Percentiles rank a stretch among this genome's conserved stretches.
Evolutionary conservation across 768 basidiomycete species (phyloP).

Genomic region (Lentinula lateritia): DNA sequence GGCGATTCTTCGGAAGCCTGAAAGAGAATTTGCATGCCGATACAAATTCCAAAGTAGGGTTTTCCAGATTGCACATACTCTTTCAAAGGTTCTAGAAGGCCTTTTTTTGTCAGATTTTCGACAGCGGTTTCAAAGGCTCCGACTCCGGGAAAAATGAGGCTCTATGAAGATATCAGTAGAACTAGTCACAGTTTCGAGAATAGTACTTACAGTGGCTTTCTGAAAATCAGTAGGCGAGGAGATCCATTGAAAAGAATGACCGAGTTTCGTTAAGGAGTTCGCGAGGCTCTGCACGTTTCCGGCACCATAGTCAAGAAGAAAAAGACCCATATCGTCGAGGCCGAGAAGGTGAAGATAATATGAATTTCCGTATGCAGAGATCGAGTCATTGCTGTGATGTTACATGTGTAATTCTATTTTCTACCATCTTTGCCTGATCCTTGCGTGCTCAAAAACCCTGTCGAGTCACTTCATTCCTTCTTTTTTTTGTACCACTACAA

Average conservation of each 20-base stretch:
- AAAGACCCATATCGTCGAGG: constrained; percentile 48
- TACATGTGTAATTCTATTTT: background rate
- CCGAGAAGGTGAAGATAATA: background rate
- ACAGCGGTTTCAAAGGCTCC: constrained; percentile 91
- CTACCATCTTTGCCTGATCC: background rate
- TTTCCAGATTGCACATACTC: constrained; percentile 80
- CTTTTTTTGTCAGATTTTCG: constrained; percentile 62
- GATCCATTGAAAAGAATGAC: constrained; percentile 89
- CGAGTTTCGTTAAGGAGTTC: constrained; percentile 81
- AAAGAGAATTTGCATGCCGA: constrained; percentile 97
- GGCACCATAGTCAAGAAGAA: constrained; percentile 94
- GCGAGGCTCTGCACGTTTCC: constrained; percentile 93
- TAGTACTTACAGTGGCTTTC: constrained; percentile 74
- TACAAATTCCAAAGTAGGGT: constrained; percentile 97
- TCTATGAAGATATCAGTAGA: constrained; percentile 39
- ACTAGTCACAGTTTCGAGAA: constrained; percentile 3
- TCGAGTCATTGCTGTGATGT: background rate
- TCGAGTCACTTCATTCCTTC: background rate
- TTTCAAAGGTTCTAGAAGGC: constrained; percentile 74
- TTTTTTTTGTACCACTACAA: constrained; percentile 4
- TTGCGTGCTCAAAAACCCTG: background rate
- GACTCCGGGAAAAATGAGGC: constrained; percentile 94
- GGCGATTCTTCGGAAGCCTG: constrained; percentile 78
- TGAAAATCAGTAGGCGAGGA: constrained; percentile 73
- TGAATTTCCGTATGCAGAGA: background rate